Evolutionary conservation across 208 protist genomes (phyloP), one percentile per base, ranked within the genome.

Genomic region (Tritrichomonas musculus): DNA sequence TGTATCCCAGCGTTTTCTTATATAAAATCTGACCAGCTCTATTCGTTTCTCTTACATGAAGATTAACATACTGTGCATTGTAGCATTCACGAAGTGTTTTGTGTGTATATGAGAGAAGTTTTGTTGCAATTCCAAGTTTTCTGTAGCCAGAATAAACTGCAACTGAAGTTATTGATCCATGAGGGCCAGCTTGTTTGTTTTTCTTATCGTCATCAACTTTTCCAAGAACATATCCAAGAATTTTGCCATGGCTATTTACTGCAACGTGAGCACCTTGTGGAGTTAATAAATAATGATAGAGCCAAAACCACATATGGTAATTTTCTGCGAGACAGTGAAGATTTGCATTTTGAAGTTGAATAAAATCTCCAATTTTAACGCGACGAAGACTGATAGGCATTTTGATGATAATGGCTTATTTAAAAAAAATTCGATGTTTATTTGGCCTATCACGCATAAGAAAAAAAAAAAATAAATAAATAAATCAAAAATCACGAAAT

Each of bases 111-210:
- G 47, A 33, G 20, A 88, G 25, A 2, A 88, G 30, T 47, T 88
- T 88, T 88, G 77, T 88, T 17, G 77, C 77, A 88, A 88, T 33
- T 33, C 77, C 77, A 27, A 88, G 47, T 39, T 88, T 88, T 88
- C 77, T 53, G n/a, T 57, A 88, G 5, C 27, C 14, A 14, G 44
- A 39, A 50, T 41, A 88, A 57, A 88, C 77, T 22, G 77, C 77
- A 88, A 88, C 77, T 41, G 77, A 88, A 22, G 77, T 88, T 0
- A 88, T 44, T 41, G 41, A 25, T 47, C 77, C 77, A 88, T 88
- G 47, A 53, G 44, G 41, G 8, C 27, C 47, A 1, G 77, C 14
- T 1, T 25, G 44, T 27, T 57, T 47, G 27, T 88, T 88, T 0
- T 39, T 25, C 0, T 39, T 39, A 17, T 88, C 77, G 4, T 88